A percentile compares a stretch with the other conserved stretches of the same genome.
Evolutionary conservation across 192 early-diverging fungal species (phyloP).

Genomic region (Coemansia aciculifera): DNA sequence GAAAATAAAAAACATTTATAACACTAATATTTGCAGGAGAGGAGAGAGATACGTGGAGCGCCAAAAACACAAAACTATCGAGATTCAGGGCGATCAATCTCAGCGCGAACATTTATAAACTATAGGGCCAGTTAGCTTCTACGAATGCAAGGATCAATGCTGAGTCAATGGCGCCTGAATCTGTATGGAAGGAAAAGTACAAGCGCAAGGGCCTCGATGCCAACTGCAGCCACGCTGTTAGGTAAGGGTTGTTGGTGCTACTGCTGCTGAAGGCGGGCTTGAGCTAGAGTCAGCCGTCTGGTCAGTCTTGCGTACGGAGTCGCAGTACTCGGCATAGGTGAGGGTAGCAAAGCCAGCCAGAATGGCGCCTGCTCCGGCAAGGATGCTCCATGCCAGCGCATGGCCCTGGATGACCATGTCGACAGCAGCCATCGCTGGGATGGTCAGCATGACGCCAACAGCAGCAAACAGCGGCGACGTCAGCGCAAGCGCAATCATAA

Average conservation of each 20-base stretch:
- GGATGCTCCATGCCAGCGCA: conserved; percentile 56
- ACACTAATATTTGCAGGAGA: neutral
- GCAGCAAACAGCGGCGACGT: conserved; percentile 73
- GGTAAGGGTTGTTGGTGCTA: neutral
- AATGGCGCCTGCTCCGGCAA: conserved; percentile 58
- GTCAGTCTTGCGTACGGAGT: conserved; percentile 32
- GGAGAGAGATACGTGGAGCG: neutral
- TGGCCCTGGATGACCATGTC: conserved; percentile 59
- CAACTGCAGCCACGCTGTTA: neutral
- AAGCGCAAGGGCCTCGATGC: neutral
- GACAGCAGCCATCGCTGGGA: conserved; percentile 66
- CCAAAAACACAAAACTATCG: neutral
- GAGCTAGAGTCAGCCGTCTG: neutral
- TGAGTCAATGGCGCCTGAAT: too few species aligned
- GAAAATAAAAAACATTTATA: neutral
- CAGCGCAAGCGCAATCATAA: conserved; percentile 75
- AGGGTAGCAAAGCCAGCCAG: conserved; percentile 59
- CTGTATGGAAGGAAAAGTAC: neutral
- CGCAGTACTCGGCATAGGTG: conserved; percentile 45
- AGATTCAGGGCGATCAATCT: neutral
- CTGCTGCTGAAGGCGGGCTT: neutral
- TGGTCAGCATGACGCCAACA: conserved; percentile 79
- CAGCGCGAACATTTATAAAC: neutral
- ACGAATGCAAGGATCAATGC: too few species aligned
- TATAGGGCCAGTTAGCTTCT: too few species aligned